Base-by-base conservation (phyloP, 2,329 filamentous ascomycete genomes). In the Cytospora piceicola region DNA sequence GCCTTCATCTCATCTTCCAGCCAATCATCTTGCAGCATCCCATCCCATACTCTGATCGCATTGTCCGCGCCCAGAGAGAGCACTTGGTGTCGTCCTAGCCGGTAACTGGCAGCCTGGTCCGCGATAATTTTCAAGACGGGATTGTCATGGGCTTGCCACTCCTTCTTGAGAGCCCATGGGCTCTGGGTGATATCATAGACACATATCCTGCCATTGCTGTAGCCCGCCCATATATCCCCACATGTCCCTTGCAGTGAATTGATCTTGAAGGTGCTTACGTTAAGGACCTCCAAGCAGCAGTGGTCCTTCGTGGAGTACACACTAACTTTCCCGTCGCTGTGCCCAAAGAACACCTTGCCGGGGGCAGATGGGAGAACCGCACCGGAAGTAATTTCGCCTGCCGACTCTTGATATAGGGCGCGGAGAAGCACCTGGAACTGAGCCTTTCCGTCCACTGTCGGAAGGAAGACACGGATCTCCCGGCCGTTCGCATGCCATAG, bases 241-340 rank as follows among this genome's bases (percentile, higher is more conserved):
- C 93, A 94, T 3, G 93, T 90, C 11, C 93, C 92, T 2, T 89
- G 87, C 62, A 99, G 81, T 42, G 91, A 89, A 75, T 93, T 97
- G 77, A 99, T 96, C 78, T 97, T 98, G 84, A 96, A 98, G 17
- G 94, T 85, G 76, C 93, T 98, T 71, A 97, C 86, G 72, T 88
- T 97, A 67, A 98, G 81, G 42, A 96, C 83, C 6, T 86, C 88
- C n/a, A 96, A 74, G 72, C 92, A 97, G 0, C 87, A 80, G 74
- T 91, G 95, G 72, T 94, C 88, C 29, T 82, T 84, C 29, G 87
- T 86, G 15, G 92, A 94, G 77, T 96, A 98, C n/a, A 98, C 88
- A 66, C 92, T 95, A 63, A 99, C 88, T 76, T 97, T 97, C 57
- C 95, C 95, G 75, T 99, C 95, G 15, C 86, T 88, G 75, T 99